phyloP scores from a whole-genome alignment of 2,329 filamentous ascomycete species.

The Penicillium sp. region DNA sequence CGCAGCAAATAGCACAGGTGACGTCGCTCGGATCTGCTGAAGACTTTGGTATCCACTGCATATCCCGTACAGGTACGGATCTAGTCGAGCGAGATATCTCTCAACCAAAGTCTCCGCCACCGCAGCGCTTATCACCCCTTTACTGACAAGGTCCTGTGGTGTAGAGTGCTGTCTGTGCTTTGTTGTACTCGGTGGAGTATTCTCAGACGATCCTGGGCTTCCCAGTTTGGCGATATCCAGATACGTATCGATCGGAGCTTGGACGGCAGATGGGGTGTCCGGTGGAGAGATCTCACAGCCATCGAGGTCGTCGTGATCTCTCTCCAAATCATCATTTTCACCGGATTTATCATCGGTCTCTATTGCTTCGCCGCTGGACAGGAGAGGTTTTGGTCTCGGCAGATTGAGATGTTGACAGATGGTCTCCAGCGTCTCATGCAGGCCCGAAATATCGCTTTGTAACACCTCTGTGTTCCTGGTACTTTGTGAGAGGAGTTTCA shows the following conservation, averaged over 20 bases:
- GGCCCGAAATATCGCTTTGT: slow-evolving; percentile 31
- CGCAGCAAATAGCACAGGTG: slow-evolving; percentile 46
- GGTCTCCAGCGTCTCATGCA: slow-evolving; percentile 30
- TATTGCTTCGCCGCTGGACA: slow-evolving; percentile 1
- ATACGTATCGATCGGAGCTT: slow-evolving; percentile 40
- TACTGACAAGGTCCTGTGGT: slow-evolving; percentile 47
- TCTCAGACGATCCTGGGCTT: slow-evolving; percentile 30
- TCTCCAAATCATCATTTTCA: slow-evolving; percentile 3
- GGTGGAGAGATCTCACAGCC: slow-evolving; percentile 38
- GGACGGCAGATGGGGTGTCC: slow-evolving; percentile 36
- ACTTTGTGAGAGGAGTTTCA: not conserved
- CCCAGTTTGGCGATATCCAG: slow-evolving; percentile 39
- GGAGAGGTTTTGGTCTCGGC: slow-evolving; percentile 24
- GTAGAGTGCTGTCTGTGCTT: slow-evolving; percentile 10
- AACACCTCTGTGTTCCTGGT: slow-evolving; percentile 36
- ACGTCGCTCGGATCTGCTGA: slow-evolving; percentile 42
- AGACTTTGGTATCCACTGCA: slow-evolving; percentile 44
- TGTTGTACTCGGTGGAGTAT: slow-evolving; percentile 28
- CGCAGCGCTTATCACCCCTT: slow-evolving; percentile 43
- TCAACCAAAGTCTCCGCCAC: slow-evolving; percentile 47
- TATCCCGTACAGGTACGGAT: slow-evolving; percentile 52
- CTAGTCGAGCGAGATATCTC: slow-evolving; percentile 48
- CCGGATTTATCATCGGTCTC: not conserved
- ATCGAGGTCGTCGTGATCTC: slow-evolving; percentile 33
- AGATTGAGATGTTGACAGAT: slow-evolving; percentile 40